These are phyloP conservation scores for Pseudozyma sp. DNA, from an alignment of 1,284 basidiomycete genomes.

Conservation along the genomic window DNA sequence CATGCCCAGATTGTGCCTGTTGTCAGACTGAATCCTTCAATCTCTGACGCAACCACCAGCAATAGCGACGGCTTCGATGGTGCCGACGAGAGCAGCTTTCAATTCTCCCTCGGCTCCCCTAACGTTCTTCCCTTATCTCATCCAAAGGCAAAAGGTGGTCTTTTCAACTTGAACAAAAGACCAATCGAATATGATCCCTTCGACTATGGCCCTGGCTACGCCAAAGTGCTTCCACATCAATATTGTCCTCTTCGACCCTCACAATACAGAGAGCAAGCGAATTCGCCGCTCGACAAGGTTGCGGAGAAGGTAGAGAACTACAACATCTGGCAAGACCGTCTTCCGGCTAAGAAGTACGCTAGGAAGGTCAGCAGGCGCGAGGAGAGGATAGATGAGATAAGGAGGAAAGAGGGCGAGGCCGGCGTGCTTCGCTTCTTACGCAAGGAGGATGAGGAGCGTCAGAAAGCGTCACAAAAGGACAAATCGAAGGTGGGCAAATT, in stretches of 20 bases:
- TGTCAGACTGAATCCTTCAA: not conserved
- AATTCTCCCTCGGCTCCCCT: conserved; percentile 25
- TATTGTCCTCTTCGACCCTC: conserved; percentile 16
- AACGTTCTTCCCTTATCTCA: conserved; percentile 15
- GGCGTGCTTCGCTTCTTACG: conserved; percentile 6
- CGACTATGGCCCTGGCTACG: conserved; percentile 21
- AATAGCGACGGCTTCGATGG: too few relatives aligned
- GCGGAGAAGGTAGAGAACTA: conserved; percentile 23
- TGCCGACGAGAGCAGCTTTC: conserved; percentile 9
- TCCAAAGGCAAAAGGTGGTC: conserved; percentile 18
- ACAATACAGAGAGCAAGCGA: conserved; percentile 7
- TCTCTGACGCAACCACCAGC: too few relatives aligned
- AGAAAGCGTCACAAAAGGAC: conserved; percentile 2
- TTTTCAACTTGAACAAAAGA: conserved; percentile 28
- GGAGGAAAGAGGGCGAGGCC: conserved; percentile 2
- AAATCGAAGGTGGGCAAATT: not conserved
- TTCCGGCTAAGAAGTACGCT: conserved; percentile 25
- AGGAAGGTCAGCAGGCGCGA: conserved; percentile 6
- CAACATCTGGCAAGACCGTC: conserved; percentile 32
- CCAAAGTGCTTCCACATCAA: conserved; percentile 6
- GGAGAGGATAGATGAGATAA: conserved; percentile 7
- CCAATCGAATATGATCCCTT: conserved; percentile 32
- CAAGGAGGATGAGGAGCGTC: conserved; percentile 2
- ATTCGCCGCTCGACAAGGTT: conserved; percentile 5
- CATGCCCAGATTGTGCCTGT: conserved; percentile 22